A percentile compares a stretch with the other conserved stretches of the same genome.
Conservation (phyloP, 2,329 filamentous ascomycete species). For the Cytospora leucostoma region DNA sequence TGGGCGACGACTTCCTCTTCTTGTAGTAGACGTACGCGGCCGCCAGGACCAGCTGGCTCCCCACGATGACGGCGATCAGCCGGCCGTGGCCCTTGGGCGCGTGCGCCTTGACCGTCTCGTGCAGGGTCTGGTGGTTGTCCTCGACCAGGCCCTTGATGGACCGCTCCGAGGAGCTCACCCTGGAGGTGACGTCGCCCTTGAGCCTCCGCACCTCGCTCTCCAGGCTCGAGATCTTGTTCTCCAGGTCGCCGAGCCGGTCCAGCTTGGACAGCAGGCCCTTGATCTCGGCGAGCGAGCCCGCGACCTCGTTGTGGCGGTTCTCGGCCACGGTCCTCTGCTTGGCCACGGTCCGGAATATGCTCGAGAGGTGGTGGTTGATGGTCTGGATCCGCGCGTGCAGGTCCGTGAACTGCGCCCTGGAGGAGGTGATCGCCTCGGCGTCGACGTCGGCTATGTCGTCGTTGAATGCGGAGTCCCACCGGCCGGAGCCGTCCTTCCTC, state of each 20-base stretch:
- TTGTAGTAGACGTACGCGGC: constrained; percentile 77
- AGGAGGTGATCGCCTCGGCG: constrained; percentile 50
- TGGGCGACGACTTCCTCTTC: constrained; percentile 75
- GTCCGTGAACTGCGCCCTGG: constrained; percentile 72
- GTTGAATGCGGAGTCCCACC: constrained; percentile 40
- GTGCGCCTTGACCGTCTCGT: constrained; percentile 49
- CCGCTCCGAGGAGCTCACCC: constrained; percentile 53
- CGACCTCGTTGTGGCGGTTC: constrained; percentile 58
- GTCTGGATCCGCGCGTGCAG: constrained; percentile 80
- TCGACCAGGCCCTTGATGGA: constrained; percentile 54
- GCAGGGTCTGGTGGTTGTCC: constrained; percentile 49
- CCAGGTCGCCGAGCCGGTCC: constrained; percentile 47
- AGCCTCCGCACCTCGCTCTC: constrained; percentile 61
- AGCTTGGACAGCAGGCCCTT: constrained; percentile 47
- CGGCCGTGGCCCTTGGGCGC: constrained; percentile 52
- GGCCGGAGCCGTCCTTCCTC: constrained; percentile 29
- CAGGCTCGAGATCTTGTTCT: constrained; percentile 52
- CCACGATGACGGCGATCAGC: constrained; percentile 70
- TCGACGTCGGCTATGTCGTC: constrained; percentile 50
- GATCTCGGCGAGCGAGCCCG: constrained; percentile 49
- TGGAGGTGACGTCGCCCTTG: constrained; percentile 55
- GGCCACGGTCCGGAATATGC: constrained; percentile 60
- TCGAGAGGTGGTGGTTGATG: constrained; percentile 67
- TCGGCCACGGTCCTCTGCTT: constrained; percentile 54
- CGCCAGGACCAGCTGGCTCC: constrained; percentile 71